phyloP scores from a whole-genome alignment of 305 asterid genomes.

The Solanum hybrid region DNA sequence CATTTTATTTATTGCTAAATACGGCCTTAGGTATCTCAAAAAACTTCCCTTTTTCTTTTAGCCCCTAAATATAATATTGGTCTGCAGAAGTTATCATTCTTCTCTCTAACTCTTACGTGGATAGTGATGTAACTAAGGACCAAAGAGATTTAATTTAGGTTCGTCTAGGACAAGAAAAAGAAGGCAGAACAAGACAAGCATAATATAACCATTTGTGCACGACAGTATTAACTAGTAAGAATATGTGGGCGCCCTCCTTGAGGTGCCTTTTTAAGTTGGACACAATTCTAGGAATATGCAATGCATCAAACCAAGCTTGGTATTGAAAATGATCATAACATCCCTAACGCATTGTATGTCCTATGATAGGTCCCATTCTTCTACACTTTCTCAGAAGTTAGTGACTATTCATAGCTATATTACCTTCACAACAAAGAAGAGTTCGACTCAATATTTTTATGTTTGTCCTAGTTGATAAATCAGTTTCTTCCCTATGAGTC shows the following conservation, averaged over 20 bases:
- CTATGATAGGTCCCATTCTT: background rate
- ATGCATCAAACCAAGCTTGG: background rate
- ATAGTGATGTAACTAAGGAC: background rate
- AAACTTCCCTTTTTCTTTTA: background rate
- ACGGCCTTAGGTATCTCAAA: background rate
- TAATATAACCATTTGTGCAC: background rate
- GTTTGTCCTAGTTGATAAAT: background rate
- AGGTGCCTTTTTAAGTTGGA: background rate
- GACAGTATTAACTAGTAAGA: background rate
- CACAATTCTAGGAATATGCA: background rate
- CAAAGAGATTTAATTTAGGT: background rate
- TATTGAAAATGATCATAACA: background rate
- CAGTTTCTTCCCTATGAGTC: background rate
- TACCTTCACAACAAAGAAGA: background rate
- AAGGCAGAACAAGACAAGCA: background rate
- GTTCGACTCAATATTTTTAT: background rate
- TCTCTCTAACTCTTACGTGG: background rate
- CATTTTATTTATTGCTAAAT: background rate
- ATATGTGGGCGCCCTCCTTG: background rate
- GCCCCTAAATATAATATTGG: background rate
- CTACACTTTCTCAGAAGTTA: background rate
- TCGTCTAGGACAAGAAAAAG: background rate
- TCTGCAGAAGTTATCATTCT: background rate
- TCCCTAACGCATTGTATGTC: background rate
- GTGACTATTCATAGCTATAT: background rate